A percentile compares a stretch with the other conserved stretches of the same genome.
phyloP scores from a whole-genome alignment of 192 early-diverging fungal species.

The Chytriomyces sp. region DNA sequence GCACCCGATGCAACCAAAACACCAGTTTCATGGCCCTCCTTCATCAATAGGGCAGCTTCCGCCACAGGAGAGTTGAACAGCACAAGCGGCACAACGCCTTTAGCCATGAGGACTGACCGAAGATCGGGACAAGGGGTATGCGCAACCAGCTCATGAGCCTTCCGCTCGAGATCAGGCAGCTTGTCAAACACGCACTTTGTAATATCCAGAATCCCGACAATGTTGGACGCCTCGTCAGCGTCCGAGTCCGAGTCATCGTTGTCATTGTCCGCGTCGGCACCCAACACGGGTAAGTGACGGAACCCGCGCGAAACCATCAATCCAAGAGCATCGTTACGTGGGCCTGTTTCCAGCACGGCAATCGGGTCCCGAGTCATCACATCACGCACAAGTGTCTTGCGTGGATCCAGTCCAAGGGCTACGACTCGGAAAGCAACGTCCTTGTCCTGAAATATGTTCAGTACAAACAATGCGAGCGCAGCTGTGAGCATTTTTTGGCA shows the following conservation, averaged over 20 bases:
- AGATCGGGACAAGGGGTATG: slow-evolving; percentile 70
- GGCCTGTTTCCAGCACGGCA: slow-evolving; percentile 73
- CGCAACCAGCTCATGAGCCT: slow-evolving; percentile 61
- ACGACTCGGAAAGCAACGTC: slow-evolving; percentile 98
- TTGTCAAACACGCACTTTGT: slow-evolving; percentile 62
- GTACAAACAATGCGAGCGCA: too few species aligned
- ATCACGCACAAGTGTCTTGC: slow-evolving; percentile 68
- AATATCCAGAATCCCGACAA: slow-evolving; percentile 61
- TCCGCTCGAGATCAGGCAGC: slow-evolving; percentile 53
- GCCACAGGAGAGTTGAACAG: slow-evolving; percentile 44
- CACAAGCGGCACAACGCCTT: slow-evolving; percentile 42
- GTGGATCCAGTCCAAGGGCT: slow-evolving; percentile 65
- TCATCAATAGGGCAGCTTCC: slow-evolving; percentile 54
- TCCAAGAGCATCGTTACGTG: slow-evolving; percentile 54
- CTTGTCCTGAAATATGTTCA: slow-evolving; percentile 59
- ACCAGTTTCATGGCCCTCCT: slow-evolving; percentile 47
- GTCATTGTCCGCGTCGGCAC: slow-evolving; percentile 37
- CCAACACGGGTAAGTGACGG: slow-evolving; percentile 60
- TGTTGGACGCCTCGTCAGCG: slow-evolving; percentile 21
- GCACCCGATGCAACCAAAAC: slow-evolving; percentile 43
- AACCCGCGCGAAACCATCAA: slow-evolving; percentile 57
- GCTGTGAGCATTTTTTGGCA: not conserved
- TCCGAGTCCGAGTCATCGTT: slow-evolving; percentile 30
- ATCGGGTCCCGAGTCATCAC: slow-evolving; percentile 93
- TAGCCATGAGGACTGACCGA: slow-evolving; percentile 24